Conservation (phyloP, 345 rosid species). For the Hevea brasiliensis region DNA sequence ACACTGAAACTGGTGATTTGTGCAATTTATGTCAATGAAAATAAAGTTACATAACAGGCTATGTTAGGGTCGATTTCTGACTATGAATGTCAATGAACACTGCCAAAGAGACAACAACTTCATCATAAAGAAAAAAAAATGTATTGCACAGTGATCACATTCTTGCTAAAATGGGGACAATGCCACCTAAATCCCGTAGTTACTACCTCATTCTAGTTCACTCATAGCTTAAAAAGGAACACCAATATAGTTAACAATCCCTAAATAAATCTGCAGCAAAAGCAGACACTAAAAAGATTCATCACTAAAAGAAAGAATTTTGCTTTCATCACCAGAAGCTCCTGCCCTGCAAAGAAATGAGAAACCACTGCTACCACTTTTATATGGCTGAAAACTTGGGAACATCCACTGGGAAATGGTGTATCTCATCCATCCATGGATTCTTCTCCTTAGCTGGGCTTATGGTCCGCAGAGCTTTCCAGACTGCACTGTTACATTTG, state of each 20-base stretch:
- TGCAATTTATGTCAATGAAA: background rate
- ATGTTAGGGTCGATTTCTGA: background rate
- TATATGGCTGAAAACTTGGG: slow-evolving; percentile 35
- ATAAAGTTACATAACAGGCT: background rate
- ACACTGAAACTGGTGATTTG: background rate
- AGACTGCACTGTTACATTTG: slow-evolving; percentile 26
- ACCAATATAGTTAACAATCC: background rate
- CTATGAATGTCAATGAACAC: background rate
- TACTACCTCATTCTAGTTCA: background rate
- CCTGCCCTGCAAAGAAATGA: background rate
- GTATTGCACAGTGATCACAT: background rate
- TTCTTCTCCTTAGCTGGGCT: slow-evolving; percentile 49
- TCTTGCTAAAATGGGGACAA: slow-evolving; percentile 4
- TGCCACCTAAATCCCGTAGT: background rate
- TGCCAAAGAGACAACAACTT: background rate
- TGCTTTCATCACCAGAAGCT: background rate
- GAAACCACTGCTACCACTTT: background rate
- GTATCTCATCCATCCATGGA: slow-evolving; percentile 56
- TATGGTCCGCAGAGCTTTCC: slow-evolving; percentile 20
- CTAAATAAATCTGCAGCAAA: background rate
- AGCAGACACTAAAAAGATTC: too few relatives aligned
- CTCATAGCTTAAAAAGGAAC: background rate
- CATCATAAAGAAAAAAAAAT: background rate
- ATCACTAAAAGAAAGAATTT: too few relatives aligned
- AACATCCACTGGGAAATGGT: slow-evolving; percentile 44